These are phyloP conservation scores for Purpureocillium lavendulum DNA, from an alignment of 2,329 filamentous ascomycete species.

Conservation along the genomic window DNA sequence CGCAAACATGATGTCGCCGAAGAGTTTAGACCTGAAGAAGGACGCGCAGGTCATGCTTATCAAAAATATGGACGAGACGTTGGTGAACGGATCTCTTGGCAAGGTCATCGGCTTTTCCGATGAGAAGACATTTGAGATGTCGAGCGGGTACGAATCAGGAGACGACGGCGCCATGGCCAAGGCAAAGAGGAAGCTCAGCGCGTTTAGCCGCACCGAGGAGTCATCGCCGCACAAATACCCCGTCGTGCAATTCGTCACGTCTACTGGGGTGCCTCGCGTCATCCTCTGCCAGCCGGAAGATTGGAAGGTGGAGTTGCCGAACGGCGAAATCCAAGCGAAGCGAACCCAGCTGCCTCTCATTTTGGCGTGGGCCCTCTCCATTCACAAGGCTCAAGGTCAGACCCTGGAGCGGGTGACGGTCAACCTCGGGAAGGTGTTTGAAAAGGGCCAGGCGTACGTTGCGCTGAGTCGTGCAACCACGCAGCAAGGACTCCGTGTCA, in stretches of 20 bases:
- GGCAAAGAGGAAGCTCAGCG: conserved; percentile 48
- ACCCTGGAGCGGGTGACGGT: conserved; percentile 92
- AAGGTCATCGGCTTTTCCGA: conserved; percentile 52
- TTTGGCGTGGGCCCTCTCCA: conserved; percentile 91
- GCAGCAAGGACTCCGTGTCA: conserved; percentile 78
- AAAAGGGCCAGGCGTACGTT: conserved; percentile 96
- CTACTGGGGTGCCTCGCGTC: conserved; percentile 54
- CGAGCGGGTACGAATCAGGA: conserved; percentile 31
- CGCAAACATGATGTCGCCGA: conserved; percentile 87
- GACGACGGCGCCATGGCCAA: conserved; percentile 34
- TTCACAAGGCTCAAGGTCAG: conserved; percentile 96
- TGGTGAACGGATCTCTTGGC: conserved; percentile 92
- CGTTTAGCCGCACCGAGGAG: conserved; percentile 33
- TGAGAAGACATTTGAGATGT: conserved; percentile 29
- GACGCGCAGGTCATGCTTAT: conserved; percentile 99
- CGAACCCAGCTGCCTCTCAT: conserved; percentile 80
- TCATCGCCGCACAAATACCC: conserved; percentile 55
- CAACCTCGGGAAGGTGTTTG: conserved; percentile 84
- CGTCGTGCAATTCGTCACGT: conserved; percentile 72
- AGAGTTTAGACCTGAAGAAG: conserved; percentile 71
- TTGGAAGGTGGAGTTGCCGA: conserved; percentile 97
- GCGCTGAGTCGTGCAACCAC: conserved; percentile 87
- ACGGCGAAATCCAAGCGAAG: conserved; percentile 84
- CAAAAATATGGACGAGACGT: conserved; percentile 90
- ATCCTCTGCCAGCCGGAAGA: conserved; percentile 79